Conservation (phyloP, 768 basidiomycete genomes). For the Lactarius quietus region DNA sequence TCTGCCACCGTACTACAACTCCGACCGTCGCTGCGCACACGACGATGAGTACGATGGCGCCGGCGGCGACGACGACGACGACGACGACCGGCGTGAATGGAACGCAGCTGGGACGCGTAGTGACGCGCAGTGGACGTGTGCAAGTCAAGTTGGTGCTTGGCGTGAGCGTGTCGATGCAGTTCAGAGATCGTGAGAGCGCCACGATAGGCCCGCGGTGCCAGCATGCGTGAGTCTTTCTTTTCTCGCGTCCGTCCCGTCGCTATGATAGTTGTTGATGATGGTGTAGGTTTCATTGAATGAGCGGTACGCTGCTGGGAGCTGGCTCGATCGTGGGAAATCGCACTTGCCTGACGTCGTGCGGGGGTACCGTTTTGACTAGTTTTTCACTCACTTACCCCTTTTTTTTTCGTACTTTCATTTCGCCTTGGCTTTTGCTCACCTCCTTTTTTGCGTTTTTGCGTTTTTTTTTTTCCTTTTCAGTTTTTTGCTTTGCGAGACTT, state of each 20-base stretch:
- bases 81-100: constrained; percentile 12
- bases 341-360: constrained; percentile 20
- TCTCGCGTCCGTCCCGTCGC: neutral
- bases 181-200: constrained; percentile 21
- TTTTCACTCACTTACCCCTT: neutral
- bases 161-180: constrained; percentile 23
- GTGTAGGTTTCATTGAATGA: constrained; percentile 26
- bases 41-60: neutral
- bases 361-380: constrained; percentile 18
- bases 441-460: neutral
- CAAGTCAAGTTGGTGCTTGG: constrained; percentile 27
- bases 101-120: constrained; percentile 21
- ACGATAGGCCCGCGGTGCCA: constrained; percentile 19
- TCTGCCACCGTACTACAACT: constrained; percentile 7
- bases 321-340: constrained; percentile 18
- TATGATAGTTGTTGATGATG: no score
- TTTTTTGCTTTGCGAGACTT: neutral
- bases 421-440: neutral
- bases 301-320: constrained; percentile 21
- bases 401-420: neutral
- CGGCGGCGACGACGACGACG: neutral
- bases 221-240: constrained; percentile 20
- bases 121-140: constrained; percentile 26
- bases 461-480: neutral
- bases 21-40: constrained; percentile 2